Evolutionary conservation across 768 basidiomycete genomes (phyloP), one percentile per base, ranked within the genome.

Genomic region (Heimioporus sp.): DNA sequence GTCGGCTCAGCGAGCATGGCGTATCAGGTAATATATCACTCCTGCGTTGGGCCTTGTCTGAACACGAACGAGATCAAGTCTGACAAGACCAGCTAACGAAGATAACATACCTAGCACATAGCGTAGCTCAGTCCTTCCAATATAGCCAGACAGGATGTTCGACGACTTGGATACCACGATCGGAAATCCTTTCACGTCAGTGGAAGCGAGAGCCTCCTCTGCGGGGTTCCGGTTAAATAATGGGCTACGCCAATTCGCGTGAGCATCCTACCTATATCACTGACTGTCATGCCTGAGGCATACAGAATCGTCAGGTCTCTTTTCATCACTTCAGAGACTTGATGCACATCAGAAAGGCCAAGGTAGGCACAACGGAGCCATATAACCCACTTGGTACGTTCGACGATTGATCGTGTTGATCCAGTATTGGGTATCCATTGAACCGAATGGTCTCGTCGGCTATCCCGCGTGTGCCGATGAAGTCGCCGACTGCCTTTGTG

Each of bases 371-470:
- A 35, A 40, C 28, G 12, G 11, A 24, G 41, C 16, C 13, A 39
- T 35, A 44, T 46, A 31, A 68, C 83, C 48, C 60, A 97, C 96
- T 92, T 45, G 92, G 82, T 41, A 93, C 89, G 65, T 96, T 86
- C 63, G 90, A 95, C 0, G 90, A 86, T 61, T 92, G 87, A 65
- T 97, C 93, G 54, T 97, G 92, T 64, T 95, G 95, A 72, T 98
- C 96, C 53, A 99, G 74, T 76, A 95, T 94, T 0, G 97, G 97
- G 72, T 88, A 98, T 10, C 95, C 96, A 65, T 97, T 98, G 73
- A 99, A 96, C 16, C 85, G 81, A 62, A 99, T 99, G 81, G 88
- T 92, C 63, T 97, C 92, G 56, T 99, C 97, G 5, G 97, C 94
- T 57, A 99, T 98, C 2, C 97, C 97, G 40, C 81, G 90, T 8